phyloP scores from a whole-genome alignment of 129 eudicot species.

The Oenanthe sinensis region DNA sequence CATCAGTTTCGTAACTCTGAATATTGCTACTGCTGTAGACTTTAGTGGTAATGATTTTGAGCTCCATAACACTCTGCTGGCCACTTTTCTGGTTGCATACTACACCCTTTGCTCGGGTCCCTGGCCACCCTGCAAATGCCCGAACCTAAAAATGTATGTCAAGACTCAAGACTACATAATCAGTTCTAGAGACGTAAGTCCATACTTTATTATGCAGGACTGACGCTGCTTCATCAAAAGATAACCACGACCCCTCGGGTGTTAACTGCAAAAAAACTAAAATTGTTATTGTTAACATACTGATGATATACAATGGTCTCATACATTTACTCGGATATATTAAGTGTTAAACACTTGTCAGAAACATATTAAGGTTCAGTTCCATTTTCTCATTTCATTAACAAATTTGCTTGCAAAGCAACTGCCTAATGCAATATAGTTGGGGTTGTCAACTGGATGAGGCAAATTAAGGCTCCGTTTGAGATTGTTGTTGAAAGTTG shows the following conservation, averaged over 20 bases:
- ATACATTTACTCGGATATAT: neutral
- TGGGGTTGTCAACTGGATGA: neutral
- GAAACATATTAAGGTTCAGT: neutral
- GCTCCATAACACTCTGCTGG: conserved; percentile 38
- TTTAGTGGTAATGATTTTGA: conserved; percentile 71
- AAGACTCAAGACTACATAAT: conserved; percentile 22
- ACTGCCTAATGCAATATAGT: neutral
- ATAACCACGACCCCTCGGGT: conserved; percentile 86
- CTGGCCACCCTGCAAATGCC: conserved; percentile 99
- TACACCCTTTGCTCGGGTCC: conserved; percentile 72
- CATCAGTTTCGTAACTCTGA: conserved; percentile 37
- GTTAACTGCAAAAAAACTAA: conserved; percentile 37
- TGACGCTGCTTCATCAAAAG: conserved; percentile 70
- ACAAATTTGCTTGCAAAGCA: neutral
- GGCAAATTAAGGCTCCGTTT: too few species aligned
- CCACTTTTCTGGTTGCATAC: conserved; percentile 39
- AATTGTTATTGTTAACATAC: neutral
- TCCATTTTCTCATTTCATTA: neutral
- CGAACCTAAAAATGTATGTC: conserved; percentile 79
- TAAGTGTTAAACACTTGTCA: neutral
- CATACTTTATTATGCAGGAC: conserved; percentile 80
- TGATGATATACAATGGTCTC: neutral
- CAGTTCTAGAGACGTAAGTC: conserved; percentile 9
- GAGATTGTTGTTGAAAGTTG: too few species aligned
- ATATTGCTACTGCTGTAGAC: conserved; percentile 26